A percentile compares a stretch with the other conserved stretches of the same genome.
phyloP scores from a whole-genome alignment of 208 protist species.

The Trypanosoma scelopori region DNA sequence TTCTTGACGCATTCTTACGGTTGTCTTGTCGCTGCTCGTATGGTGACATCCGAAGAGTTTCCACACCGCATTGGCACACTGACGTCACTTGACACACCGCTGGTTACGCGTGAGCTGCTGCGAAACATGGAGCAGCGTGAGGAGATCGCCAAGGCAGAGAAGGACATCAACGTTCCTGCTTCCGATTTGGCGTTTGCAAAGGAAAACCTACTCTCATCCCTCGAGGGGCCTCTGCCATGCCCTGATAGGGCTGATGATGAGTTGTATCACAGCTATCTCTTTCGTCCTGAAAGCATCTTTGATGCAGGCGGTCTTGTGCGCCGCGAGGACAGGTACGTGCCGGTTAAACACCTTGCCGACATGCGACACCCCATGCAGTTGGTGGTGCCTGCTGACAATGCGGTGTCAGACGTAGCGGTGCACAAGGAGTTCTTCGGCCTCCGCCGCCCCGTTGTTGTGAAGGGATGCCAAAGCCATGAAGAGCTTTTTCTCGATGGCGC shows the following conservation, averaged over 20 bases:
- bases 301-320: slow-evolving; percentile 49
- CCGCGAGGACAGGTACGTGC: slow-evolving; percentile 58
- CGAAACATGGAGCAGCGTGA: slow-evolving; percentile 49
- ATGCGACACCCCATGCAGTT: slow-evolving; percentile 83
- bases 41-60: slow-evolving; percentile 52
- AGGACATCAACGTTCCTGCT: slow-evolving; percentile 78
- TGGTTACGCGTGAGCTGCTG: slow-evolving; percentile 61
- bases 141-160: slow-evolving; percentile 63
- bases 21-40: slow-evolving; percentile 69
- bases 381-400: slow-evolving; percentile 47
- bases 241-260: slow-evolving; percentile 38
- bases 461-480: slow-evolving; percentile 51
- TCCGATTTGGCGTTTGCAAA: slow-evolving; percentile 63
- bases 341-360: slow-evolving; percentile 47
- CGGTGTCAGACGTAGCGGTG: slow-evolving; percentile 47
- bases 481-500: slow-evolving; percentile 48
- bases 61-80: slow-evolving; percentile 76
- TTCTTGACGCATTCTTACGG: slow-evolving; percentile 78
- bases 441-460: slow-evolving; percentile 58
- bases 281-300: slow-evolving; percentile 43
- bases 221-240: slow-evolving; percentile 51
- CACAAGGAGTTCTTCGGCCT: slow-evolving; percentile 83
- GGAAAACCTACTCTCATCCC: slow-evolving; percentile 38
- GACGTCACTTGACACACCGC: slow-evolving; percentile 71
- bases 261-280: slow-evolving; percentile 54